Evolutionary conservation across 2,329 filamentous ascomycete genomes (phyloP), one percentile per base, ranked within the genome.

Genomic region (Hymenotorrendiella dingleyae): DNA sequence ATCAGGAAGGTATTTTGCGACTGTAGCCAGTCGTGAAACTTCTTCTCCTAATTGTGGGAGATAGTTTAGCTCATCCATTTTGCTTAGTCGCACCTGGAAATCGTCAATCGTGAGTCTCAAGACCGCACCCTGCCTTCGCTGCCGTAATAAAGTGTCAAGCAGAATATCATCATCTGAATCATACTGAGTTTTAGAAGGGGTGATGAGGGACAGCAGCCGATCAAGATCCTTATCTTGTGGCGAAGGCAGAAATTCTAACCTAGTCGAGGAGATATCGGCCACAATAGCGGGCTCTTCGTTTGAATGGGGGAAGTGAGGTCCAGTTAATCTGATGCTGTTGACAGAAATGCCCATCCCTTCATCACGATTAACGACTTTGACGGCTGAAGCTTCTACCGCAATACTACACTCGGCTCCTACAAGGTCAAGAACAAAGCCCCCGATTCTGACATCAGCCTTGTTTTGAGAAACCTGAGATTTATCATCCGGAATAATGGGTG

Each of bases 1-100:
- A 54, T 98, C 91, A 0, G 93, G 91, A 2, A 98, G 72, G 61
- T 97, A 97, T 60, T 96, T 97, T 6, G 91, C 78, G 20, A 98
- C 88, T 0, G 82, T 90, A 0, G 89, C 86, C 4, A 98, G 70
- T 52, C 85, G 87, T 5, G 83, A 74, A 36, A 97, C 62, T 56
- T 98, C 93, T 50, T 86, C 82, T 1, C 77, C 82, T 7, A 98
- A 73, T 9, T 74, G 73, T 6, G 82, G 77, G 11, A 98, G 69
- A 30, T 78, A 76, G 8, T 76, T 70, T 12, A 95, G 67, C 51
- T 84, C 78, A 9, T 76, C 69, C 28, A 87, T 64, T 47, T 81
- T 78, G 6, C 72, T 70, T 12, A 93, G 66, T 4, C 74, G 69
- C 17, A 82, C 67, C 38, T 80, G 78, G 14, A 89, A 63, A 21